Evolutionary conservation across 1,284 basidiomycete genomes (phyloP).

Genomic region (Melampsora larici-populina): DNA sequence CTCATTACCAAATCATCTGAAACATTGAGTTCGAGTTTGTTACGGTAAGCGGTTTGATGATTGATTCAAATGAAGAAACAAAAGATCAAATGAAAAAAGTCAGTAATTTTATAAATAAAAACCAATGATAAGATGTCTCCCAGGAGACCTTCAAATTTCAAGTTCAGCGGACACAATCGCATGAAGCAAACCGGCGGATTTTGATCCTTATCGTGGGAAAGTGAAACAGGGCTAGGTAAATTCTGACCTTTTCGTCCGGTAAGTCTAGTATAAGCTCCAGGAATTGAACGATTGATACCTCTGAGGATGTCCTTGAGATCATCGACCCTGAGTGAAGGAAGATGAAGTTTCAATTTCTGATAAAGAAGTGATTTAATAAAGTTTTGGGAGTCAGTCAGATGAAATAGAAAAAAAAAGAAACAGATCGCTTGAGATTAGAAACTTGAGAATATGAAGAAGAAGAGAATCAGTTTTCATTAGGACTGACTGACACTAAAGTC

Average conservation of each 20-base stretch:
- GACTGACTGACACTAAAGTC: not conserved
- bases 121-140: not conserved
- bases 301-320: constrained; percentile 30
- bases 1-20: constrained; percentile 5
- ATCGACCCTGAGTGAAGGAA: constrained; percentile 28
- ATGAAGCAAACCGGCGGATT: no score
- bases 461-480: not conserved
- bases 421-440: not conserved
- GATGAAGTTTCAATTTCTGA: constrained; percentile 20
- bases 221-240: not conserved
- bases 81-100: not conserved
- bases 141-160: not conserved
- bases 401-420: not conserved
- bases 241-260: constrained; percentile 26
- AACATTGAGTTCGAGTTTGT: not conserved
- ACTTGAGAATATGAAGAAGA: not conserved
- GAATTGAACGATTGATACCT: constrained; percentile 19
- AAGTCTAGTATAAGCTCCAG: not conserved
- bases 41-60: not conserved
- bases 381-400: not conserved
- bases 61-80: not conserved
- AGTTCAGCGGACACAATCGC: not conserved
- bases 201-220: not conserved
- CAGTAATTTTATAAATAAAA: not conserved
- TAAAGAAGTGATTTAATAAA: not conserved